Evolutionary conservation across 2,329 filamentous ascomycete genomes (phyloP), one percentile per base, ranked within the genome.

Genomic region (Polychaeton citri): DNA sequence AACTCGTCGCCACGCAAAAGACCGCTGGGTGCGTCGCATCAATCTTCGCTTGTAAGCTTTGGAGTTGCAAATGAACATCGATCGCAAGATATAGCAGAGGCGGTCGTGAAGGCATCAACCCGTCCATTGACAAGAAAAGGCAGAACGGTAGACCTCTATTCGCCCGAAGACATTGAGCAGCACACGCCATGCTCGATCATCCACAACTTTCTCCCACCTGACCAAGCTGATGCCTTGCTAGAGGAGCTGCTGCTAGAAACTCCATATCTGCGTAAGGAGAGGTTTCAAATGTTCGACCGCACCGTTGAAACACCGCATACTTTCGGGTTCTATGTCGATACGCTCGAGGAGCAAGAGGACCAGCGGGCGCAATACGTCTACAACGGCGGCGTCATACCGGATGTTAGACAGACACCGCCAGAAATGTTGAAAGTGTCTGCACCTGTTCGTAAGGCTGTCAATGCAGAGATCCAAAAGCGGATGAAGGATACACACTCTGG

Each of bases 171-270:
- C 48, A 74, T 96, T 32, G 80, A 83, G 33, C 69, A 73, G 17
- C 73, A 93, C 52, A 94, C 88, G 0, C 86, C 90, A 1, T 95
- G 87, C 60, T 87, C 83, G 8, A 81, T 96, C 45, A 76, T 95
- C 37, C 86, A 93, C 59, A 90, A 94, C 51, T 95, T 96, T 48
- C 66, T 98, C 0, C 76, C 84, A 0, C 19, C 67, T 0, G 65
- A 77, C 2, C 68, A 81, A 39, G 88, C 90, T 26, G 79, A 85
- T 44, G 66, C 69, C 1, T 66, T 98, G 9, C 65, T 96, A 1
- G 56, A 59, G 20, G 87, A 96, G 54, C 68, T 96, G 24, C 60
- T 95, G 1, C 61, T 69, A 2, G 85, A 95, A 59, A 70, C 81
- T 1, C 63, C 71, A 16, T 73, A 78, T 0, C 94, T 86, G 52